These are phyloP conservation scores for Staphylotrichum longicolle DNA, from an alignment of 495 filamentous ascomycete genomes.

Conservation along the genomic window DNA sequence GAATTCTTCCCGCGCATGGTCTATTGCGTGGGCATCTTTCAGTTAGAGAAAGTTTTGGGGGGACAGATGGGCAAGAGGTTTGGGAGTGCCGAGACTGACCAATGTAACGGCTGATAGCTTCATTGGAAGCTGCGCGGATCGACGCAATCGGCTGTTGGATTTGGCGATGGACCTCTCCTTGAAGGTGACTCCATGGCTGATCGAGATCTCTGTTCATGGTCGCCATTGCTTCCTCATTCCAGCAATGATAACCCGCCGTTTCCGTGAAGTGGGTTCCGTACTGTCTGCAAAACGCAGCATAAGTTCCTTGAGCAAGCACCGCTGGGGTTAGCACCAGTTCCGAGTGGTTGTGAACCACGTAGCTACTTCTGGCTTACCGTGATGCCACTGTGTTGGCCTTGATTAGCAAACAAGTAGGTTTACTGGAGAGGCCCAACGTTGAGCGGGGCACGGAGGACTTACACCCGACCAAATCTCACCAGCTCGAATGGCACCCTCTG, in stretches of 20 bases:
- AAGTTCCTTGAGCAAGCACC: conserved; percentile 20
- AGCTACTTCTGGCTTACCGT: conserved; percentile 13
- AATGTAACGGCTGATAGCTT: background rate
- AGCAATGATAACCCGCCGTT: conserved; percentile 27
- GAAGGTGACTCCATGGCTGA: conserved; percentile 30
- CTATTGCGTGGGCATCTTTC: background rate
- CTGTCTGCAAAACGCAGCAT: conserved; percentile 37
- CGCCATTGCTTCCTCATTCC: conserved; percentile 43
- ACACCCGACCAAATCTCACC: conserved; percentile 13
- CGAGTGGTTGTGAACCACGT: too few species aligned
- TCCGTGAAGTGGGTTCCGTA: conserved; percentile 32
- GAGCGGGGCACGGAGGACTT: conserved; percentile 3
- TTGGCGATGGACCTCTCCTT: background rate
- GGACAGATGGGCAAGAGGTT: background rate
- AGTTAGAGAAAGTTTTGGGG: background rate
- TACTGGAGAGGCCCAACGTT: background rate
- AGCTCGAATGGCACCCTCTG: conserved; percentile 7
- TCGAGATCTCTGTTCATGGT: conserved; percentile 33
- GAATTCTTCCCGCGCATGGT: background rate
- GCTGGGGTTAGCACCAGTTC: background rate
- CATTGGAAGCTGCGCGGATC: background rate
- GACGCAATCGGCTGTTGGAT: background rate
- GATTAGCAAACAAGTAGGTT: background rate
- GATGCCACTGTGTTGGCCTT: conserved; percentile 21
- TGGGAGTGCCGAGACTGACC: background rate